These are phyloP conservation scores for Paramyrothecium roridum DNA, from an alignment of 2,329 filamentous ascomycete species.

Conservation along the genomic window DNA sequence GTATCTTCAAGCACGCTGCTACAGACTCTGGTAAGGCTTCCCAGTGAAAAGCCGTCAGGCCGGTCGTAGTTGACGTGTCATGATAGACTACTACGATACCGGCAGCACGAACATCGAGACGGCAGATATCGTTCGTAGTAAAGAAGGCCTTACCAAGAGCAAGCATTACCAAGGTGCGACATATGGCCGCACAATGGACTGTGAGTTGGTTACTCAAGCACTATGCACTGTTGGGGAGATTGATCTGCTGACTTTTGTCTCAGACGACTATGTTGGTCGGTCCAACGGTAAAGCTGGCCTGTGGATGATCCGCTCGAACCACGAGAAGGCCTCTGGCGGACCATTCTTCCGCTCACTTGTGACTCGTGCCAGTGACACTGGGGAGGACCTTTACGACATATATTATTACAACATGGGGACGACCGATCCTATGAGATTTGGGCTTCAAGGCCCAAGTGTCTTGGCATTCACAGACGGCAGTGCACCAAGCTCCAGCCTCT, in stretches of 20 bases:
- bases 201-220: slow-evolving; percentile 4
- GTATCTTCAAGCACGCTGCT: slow-evolving; percentile 22
- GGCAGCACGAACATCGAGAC: slow-evolving; percentile 29
- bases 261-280: slow-evolving; percentile 34
- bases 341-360: slow-evolving; percentile 36
- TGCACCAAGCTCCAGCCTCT: slow-evolving; percentile 31
- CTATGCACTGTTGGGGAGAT: background rate
- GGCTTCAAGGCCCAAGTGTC: slow-evolving; percentile 36
- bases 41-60: background rate
- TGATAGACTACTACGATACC: slow-evolving; percentile 25
- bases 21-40: slow-evolving; percentile 12
- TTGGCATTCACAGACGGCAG: slow-evolving; percentile 33
- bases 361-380: slow-evolving; percentile 28
- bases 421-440: slow-evolving; percentile 36
- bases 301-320: slow-evolving; percentile 34
- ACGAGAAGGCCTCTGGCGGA: slow-evolving; percentile 35
- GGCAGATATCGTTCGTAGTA: slow-evolving; percentile 21
- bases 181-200: slow-evolving; percentile 33
- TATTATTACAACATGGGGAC: slow-evolving; percentile 41
- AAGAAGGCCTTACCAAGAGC: slow-evolving; percentile 29
- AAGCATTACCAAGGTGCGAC: slow-evolving; percentile 36
- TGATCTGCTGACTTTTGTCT: background rate
- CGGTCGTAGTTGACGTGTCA: background rate
- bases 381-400: slow-evolving; percentile 38
- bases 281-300: slow-evolving; percentile 30